Conservation (phyloP, 495 filamentous ascomycete species). For the Penicillium coffeae region DNA sequence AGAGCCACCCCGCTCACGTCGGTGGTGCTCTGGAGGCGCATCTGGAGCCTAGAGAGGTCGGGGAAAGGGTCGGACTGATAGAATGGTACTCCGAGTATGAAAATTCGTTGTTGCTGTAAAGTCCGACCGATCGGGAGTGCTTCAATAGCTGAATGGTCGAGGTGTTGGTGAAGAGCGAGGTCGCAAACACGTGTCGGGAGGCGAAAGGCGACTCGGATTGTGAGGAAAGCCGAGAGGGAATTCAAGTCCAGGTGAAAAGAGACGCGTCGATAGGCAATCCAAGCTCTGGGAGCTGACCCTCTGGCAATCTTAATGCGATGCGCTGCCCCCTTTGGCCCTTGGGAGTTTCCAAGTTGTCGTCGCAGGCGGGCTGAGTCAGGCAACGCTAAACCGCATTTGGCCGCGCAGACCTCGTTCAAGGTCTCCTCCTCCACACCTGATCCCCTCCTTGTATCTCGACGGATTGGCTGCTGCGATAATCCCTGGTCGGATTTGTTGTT, state of each 20-base stretch:
- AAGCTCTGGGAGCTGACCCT: slow-evolving; percentile 23
- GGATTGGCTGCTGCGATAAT: slow-evolving; percentile 4
- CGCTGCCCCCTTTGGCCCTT: slow-evolving; percentile 38
- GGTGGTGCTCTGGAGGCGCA: slow-evolving; percentile 25
- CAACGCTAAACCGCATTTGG: slow-evolving; percentile 39
- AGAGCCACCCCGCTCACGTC: slow-evolving; percentile 31
- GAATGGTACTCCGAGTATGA: not conserved
- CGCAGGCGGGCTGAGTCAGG: slow-evolving; percentile 43
- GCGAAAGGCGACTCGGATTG: slow-evolving; percentile 21
- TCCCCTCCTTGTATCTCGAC: slow-evolving; percentile 23
- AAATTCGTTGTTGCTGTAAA: slow-evolving; percentile 1
- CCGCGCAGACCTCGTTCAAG: slow-evolving; percentile 21
- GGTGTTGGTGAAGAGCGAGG: slow-evolving; percentile 17
- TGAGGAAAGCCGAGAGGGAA: slow-evolving; percentile 11
- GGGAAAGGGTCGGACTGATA: not conserved
- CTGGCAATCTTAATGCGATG: slow-evolving; percentile 34
- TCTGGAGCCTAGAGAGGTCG: slow-evolving; percentile 14
- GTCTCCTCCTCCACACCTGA: slow-evolving; percentile 17
- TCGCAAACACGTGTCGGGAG: slow-evolving; percentile 23
- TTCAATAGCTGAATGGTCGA: slow-evolving; percentile 17
- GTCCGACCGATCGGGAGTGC: slow-evolving; percentile 8
- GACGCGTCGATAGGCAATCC: slow-evolving; percentile 37
- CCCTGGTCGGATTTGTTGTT: slow-evolving; percentile 5
- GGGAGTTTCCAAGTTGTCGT: slow-evolving; percentile 30
- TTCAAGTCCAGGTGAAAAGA: slow-evolving; percentile 15